Evolutionary conservation across 2,329 filamentous ascomycete genomes (phyloP).

Genomic region (Stagonosporopsis tanaceti): DNA sequence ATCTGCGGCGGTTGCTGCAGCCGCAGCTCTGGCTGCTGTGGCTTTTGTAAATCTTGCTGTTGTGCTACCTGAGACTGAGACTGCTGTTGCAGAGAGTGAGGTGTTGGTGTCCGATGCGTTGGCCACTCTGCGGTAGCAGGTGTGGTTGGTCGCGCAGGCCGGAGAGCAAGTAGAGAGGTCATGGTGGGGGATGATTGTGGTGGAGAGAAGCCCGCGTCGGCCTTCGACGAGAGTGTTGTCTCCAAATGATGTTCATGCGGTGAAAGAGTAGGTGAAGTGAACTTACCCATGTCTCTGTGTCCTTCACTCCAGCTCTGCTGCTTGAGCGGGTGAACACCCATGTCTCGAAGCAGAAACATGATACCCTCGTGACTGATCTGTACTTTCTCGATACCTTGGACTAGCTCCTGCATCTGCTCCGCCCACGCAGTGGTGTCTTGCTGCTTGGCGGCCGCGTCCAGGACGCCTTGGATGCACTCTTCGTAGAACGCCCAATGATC

Average conservation of each 20-base stretch:
- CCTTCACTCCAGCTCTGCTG: constrained; percentile 72
- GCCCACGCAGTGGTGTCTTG: constrained; percentile 21
- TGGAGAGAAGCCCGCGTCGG: not conserved
- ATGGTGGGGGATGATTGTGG: not conserved
- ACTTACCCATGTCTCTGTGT: constrained; percentile 73
- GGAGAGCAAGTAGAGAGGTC: not conserved
- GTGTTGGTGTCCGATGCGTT: not conserved
- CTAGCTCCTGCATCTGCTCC: constrained; percentile 23
- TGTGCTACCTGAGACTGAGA: not conserved
- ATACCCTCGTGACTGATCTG: constrained; percentile 23
- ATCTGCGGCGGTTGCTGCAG: not conserved
- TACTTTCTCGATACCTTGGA: constrained; percentile 2
- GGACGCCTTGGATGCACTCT: constrained; percentile 22
- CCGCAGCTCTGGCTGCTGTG: not conserved
- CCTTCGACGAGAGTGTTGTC: not conserved
- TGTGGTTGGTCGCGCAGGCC: not conserved
- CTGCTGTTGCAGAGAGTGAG: not conserved
- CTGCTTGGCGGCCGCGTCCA: constrained; percentile 3
- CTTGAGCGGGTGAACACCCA: constrained; percentile 1
- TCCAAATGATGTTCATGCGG: not conserved
- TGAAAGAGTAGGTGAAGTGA: constrained; percentile 78
- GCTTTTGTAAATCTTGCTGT: too few species aligned
- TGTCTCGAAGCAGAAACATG: constrained; percentile 22
- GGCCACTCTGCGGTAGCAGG: not conserved
- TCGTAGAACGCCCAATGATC: constrained; percentile 24